Conservation (phyloP, 2,329 filamentous ascomycete genomes). For the Teratosphaeria destructans region DNA sequence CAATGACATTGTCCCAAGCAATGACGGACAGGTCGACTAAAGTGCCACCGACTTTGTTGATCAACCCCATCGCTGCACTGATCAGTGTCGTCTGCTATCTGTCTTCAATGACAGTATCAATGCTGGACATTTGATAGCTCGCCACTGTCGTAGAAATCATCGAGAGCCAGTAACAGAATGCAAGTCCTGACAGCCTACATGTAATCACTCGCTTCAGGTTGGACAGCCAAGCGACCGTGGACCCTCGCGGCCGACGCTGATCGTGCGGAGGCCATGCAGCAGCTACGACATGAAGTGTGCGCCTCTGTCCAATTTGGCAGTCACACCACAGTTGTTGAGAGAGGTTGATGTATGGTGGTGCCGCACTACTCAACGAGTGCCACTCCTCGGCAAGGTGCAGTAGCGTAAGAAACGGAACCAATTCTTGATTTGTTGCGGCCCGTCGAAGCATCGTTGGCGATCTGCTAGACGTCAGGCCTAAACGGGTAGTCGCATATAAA, state of each 20-base stretch:
- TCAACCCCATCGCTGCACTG: conserved; percentile 10
- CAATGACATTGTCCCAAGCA: conserved; percentile 30
- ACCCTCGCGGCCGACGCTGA: background rate
- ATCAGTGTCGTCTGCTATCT: background rate
- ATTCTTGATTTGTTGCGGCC: background rate
- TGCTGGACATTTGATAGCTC: background rate
- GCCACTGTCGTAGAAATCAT: background rate
- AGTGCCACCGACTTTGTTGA: conserved; percentile 13
- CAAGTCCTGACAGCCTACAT: background rate
- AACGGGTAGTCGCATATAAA: background rate
- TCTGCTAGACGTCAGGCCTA: background rate
- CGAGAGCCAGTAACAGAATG: background rate
- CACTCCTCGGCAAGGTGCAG: background rate
- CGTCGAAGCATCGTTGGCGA: background rate
- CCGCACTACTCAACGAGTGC: background rate
- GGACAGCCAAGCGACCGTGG: background rate
- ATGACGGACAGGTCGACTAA: conserved; percentile 29
- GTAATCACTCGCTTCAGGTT: background rate
- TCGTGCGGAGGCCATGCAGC: background rate
- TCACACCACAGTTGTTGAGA: background rate
- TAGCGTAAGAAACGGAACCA: background rate
- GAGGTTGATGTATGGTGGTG: background rate
- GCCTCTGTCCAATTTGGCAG: background rate
- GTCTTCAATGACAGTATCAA: background rate
- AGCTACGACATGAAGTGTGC: background rate